Percentiles rank a stretch among this genome's conserved stretches.
Evolutionary conservation across 108 stramenopile genomes (phyloP).

Genomic region (Phaeodactylum tricornutum): DNA sequence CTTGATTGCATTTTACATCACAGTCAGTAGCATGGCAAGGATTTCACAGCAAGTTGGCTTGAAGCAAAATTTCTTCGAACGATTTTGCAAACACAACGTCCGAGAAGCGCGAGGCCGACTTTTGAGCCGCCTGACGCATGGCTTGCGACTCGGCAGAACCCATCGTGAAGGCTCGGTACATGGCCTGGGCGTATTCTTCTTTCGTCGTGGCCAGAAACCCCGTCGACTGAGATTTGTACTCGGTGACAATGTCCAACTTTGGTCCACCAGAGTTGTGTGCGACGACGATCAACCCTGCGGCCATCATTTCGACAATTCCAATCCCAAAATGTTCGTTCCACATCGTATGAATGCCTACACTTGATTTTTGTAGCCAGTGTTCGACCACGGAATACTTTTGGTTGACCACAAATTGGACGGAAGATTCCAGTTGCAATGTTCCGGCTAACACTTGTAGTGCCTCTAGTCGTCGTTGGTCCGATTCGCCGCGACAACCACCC

Average conservation of each 20-base stretch:
- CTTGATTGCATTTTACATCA: too few relatives aligned
- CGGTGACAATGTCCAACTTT: constrained; percentile 62
- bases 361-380: constrained; percentile 55
- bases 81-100: constrained; percentile 49
- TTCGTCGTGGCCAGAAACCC: constrained; percentile 68
- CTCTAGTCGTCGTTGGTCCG: constrained; percentile 66
- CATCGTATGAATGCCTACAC: constrained; percentile 98
- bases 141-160: constrained; percentile 11
- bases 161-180: constrained; percentile 43
- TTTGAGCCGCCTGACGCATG: constrained; percentile 37
- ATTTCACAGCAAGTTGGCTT: too few relatives aligned
- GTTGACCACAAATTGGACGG: constrained; percentile 84
- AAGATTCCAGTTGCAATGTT: constrained; percentile 25
- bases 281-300: constrained; percentile 87
- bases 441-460: constrained; percentile 42
- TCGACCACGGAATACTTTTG: constrained; percentile 77
- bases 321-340: constrained; percentile 99
- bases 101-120: constrained; percentile 56
- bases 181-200: constrained; percentile 65
- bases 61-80: constrained; percentile 5
- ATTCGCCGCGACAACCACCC: constrained; percentile 86
- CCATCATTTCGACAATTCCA: constrained; percentile 98
- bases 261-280: constrained; percentile 98
- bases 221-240: constrained; percentile 13
- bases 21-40: too few relatives aligned